These are phyloP conservation scores for Camillea tinctor DNA, from an alignment of 2,329 filamentous ascomycete genomes.

Conservation along the genomic window DNA sequence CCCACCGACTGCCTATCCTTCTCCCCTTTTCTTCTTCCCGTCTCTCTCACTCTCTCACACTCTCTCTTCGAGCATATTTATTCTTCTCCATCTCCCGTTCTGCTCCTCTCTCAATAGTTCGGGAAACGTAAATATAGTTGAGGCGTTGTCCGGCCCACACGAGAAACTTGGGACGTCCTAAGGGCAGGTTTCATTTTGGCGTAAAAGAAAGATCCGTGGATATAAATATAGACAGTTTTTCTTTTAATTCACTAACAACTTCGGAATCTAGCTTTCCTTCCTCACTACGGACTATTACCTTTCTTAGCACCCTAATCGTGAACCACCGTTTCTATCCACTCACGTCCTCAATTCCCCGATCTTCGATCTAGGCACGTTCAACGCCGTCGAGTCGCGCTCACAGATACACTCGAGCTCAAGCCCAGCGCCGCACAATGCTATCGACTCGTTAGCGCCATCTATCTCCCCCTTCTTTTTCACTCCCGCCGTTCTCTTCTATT, in stretches of 20 bases:
- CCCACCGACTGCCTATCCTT: too few relatives aligned
- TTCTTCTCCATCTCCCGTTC: not conserved
- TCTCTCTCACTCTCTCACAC: too few relatives aligned
- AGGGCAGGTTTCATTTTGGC: too few relatives aligned
- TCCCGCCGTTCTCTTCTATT: too few relatives aligned
- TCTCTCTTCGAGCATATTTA: too few relatives aligned
- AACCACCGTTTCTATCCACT: constrained; percentile 68
- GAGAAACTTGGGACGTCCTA: too few relatives aligned
- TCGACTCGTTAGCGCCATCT: not conserved
- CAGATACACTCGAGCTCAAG: constrained; percentile 64
- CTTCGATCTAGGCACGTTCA: constrained; percentile 59
- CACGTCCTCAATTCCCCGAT: constrained; percentile 61
- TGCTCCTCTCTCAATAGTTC: too few relatives aligned
- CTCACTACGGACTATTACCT: constrained; percentile 15
- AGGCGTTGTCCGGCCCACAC: too few relatives aligned
- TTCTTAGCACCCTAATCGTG: constrained; percentile 55
- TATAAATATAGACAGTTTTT: not conserved
- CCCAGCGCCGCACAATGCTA: constrained; percentile 45
- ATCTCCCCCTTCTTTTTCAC: not conserved
- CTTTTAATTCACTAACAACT: too few relatives aligned
- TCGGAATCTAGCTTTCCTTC: not conserved
- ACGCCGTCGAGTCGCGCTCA: constrained; percentile 66
- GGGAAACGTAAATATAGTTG: too few relatives aligned
- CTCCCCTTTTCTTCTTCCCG: too few relatives aligned
- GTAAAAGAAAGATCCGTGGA: too few relatives aligned